Evolutionary conservation across 495 filamentous ascomycete genomes (phyloP).

Genomic region (Tuber melanosporum): DNA sequence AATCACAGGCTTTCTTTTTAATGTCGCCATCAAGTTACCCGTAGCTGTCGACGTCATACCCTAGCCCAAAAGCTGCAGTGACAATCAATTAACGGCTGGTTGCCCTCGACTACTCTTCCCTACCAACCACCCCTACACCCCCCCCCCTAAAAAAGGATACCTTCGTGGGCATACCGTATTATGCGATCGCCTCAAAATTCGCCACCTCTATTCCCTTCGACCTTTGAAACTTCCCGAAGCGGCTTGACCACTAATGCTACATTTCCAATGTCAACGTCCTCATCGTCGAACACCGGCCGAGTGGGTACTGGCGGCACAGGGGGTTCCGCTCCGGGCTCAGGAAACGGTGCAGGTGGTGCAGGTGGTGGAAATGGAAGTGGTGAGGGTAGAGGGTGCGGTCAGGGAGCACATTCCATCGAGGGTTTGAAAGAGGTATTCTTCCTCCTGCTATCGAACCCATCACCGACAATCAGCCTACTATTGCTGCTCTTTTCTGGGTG

Average conservation of each 20-base stretch:
- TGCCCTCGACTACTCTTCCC: constrained; percentile 20
- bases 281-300: constrained; percentile 23
- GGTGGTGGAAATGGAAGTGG: constrained; percentile 19
- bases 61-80: constrained; percentile 22
- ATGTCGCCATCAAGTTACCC: constrained; percentile 36
- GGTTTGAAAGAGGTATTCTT: constrained; percentile 43
- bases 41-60: constrained; percentile 42
- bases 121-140: constrained; percentile 1
- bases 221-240: constrained; percentile 25
- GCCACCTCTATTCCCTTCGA: constrained; percentile 28
- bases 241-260: constrained; percentile 28
- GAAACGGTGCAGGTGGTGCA: constrained; percentile 5
- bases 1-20: constrained; percentile 10
- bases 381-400: constrained; percentile 27
- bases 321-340: background rate
- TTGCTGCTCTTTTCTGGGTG: constrained; percentile 34
- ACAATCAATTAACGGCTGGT: constrained; percentile 28
- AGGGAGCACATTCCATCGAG: constrained; percentile 35
- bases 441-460: constrained; percentile 38
- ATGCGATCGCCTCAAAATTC: constrained; percentile 37
- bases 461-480: constrained; percentile 34
- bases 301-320: constrained; percentile 16
- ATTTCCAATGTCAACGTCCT: constrained; percentile 30
- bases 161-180: constrained; percentile 19
- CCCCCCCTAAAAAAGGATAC: background rate